Conservation (phyloP, 1,284 basidiomycete species). For the Apiotrichum brassicae region DNA sequence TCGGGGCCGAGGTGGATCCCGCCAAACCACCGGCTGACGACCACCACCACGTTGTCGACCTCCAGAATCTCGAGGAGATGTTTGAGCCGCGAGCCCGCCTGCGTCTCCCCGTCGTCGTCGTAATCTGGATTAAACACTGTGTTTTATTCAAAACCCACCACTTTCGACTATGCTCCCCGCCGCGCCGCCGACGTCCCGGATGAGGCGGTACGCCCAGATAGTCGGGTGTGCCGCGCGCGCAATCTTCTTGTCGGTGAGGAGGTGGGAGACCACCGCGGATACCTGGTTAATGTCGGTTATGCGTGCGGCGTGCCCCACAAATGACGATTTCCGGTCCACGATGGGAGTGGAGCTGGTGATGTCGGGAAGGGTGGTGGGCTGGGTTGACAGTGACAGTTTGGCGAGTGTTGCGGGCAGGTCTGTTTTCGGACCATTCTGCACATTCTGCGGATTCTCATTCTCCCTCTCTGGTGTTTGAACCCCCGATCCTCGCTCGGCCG, state of each 20-base stretch:
- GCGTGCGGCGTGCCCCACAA: constrained; percentile 72
- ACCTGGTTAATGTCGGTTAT: constrained; percentile 74
- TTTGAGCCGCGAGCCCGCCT: constrained; percentile 76
- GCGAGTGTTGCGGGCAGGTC: not conserved
- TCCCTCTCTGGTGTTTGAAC: not conserved
- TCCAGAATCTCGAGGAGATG: constrained; percentile 80
- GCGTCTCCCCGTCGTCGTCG: constrained; percentile 87
- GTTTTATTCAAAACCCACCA: constrained; percentile 26
- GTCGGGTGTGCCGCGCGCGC: constrained; percentile 73
- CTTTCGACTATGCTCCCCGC: constrained; percentile 34
- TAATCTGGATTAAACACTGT: constrained; percentile 57
- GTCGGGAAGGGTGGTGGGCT: constrained; percentile 21
- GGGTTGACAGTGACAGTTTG: not conserved
- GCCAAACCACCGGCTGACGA: constrained; percentile 55
- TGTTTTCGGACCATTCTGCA: too few species aligned
- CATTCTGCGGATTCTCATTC: too few species aligned
- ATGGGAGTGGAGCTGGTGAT: constrained; percentile 69
- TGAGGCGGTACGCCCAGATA: constrained; percentile 65
- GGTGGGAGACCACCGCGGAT: constrained; percentile 61
- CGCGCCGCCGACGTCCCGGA: constrained; percentile 33
- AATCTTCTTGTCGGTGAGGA: constrained; percentile 59
- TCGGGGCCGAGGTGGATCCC: constrained; percentile 72
- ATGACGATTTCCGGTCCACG: constrained; percentile 70
- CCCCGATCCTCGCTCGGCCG: not conserved
- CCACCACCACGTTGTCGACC: constrained; percentile 62